Evolutionary conservation across 345 rosid species (phyloP), one percentile per base, ranked within the genome.

Genomic region (Durio zibethinus): DNA sequence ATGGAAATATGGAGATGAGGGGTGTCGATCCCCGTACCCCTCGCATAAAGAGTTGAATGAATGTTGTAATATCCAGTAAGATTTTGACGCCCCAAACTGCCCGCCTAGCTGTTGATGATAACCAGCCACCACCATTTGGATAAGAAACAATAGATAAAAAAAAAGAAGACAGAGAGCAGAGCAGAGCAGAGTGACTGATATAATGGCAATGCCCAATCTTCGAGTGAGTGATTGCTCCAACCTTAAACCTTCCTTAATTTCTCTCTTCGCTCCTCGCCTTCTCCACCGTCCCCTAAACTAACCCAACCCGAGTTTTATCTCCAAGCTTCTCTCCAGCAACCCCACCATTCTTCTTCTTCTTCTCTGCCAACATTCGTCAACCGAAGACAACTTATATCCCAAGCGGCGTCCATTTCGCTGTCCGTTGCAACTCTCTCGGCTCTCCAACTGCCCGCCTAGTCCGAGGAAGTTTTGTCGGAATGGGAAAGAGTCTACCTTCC

Each of bases 21-120:
- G 90, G 92, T 85, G 91, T 89, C 91, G 90, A 89, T 87, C 90
- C 91, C 91, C 81, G 90, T 89, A 76, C 91, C 95, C 89, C 97
- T 91, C 90, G 89, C 92, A n/a, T n/a, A n/a, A n/a, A n/a, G n/a
- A n/a, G n/a, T n/a, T n/a, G n/a, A n/a, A n/a, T n/a, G n/a, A n/a
- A n/a, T n/a, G n/a, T n/a, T n/a, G n/a, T n/a, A n/a, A n/a, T 33
- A 4, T 33, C 20, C 53, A 48, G 15, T 16, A 71, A 31, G 74
- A 71, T 29, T 48, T 10, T 71, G 69, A 40, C 23, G 76, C 66
- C 72, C 38, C 77, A 75, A 76, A 52, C 40, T 16, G 72, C 77
- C 80, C 79, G 77, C 76, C 77, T 42, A 80, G 62, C 78, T 78
- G 77, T 52, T 84, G 76, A 80, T 81, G 76, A 81, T 79, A 71